A percentile compares a stretch with the other conserved stretches of the same genome.
phyloP scores from a whole-genome alignment of 176 grass and related monocot species.

The sorghum (Sorghum bicolor) region DNA sequence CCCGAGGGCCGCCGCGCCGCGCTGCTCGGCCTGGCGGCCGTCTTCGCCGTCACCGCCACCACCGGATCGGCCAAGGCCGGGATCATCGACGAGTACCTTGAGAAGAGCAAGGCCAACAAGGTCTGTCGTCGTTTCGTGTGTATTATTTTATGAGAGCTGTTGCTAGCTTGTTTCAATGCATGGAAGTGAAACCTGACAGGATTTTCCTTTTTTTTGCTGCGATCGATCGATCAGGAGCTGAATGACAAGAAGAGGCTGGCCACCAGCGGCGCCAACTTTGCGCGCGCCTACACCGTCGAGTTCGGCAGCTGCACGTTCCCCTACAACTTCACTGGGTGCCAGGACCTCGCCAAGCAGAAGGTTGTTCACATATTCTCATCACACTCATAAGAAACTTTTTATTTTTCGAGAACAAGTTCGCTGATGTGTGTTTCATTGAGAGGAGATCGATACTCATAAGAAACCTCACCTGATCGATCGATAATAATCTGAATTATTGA shows the following conservation, averaged over 20 bases:
- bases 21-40: conserved; percentile 73
- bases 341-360: conserved; percentile 99
- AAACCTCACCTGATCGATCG: not conserved
- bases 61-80: conserved; percentile 52
- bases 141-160: not conserved
- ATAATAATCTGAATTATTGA: not conserved
- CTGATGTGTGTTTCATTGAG: no score
- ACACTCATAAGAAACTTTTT: not conserved
- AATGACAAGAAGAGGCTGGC: conserved; percentile 96
- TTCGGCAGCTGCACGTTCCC: conserved; percentile 93
- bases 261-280: conserved; percentile 81
- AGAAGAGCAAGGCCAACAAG: conserved; percentile 98
- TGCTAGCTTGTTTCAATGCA: not conserved
- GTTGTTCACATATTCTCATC: conserved; percentile 26
- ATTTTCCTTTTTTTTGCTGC: not conserved
- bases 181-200: not conserved
- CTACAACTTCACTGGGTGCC: conserved; percentile 96
- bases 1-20: conserved; percentile 55
- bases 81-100: conserved; percentile 86
- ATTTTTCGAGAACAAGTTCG: no score
- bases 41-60: conserved; percentile 42
- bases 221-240: conserved; percentile 52
- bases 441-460: no score
- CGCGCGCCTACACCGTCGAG: conserved; percentile 87
- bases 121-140: conserved; percentile 1